Base-by-base conservation (phyloP, 23 red algal genomes). In the Chondrus crispus region DNA sequence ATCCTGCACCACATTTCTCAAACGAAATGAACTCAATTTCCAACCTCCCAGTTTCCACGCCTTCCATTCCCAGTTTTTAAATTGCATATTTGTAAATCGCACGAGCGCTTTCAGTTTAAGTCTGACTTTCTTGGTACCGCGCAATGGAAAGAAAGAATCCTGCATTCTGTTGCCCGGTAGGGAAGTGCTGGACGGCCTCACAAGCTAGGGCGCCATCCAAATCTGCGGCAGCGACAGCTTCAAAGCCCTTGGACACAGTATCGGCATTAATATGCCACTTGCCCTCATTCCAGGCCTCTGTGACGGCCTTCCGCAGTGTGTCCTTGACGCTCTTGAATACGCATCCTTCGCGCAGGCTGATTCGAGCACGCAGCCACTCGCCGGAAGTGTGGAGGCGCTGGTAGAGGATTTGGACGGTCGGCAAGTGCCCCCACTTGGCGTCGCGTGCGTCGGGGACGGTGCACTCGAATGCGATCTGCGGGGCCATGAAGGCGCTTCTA, bases 361-460 rank as follows among this genome's bases (percentile, higher is more conserved):
- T 57, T 3, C 74, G 46, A 38, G 53, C 50, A 2, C 64, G 28
- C 37, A 90, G 43, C 87, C 87, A 90, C 22, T 78, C 48, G 37
- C 87, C 87, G 28, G 87, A 69, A 3, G 47, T 36, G 37, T 45
- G 68, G 28, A 90, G 72, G 13, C 64, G 49, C 2, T 74, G 20
- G 71, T 80, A 90, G 38, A 73, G 87, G 26, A 90, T 42, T 44
- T 90, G 87, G 52, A 90, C 87, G 4, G 87, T 90, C n/a, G 71
- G 87, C 50, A 90, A 69, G 54, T 90, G 68, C 33, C 72, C 49
- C 87, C 87, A 90, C n/a, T 90, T 90, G 2, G 62, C 53, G 48
- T 90, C 72, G 43, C 68, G 68, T 16, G 53, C 42, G 22, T 80
- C 64, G 20, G 29, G 71, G 28, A 77, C 71, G 29, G 87, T 90